These are phyloP conservation scores for Backusella tarrabulga DNA, from an alignment of 192 early-diverging fungal species.

Conservation along the genomic window DNA sequence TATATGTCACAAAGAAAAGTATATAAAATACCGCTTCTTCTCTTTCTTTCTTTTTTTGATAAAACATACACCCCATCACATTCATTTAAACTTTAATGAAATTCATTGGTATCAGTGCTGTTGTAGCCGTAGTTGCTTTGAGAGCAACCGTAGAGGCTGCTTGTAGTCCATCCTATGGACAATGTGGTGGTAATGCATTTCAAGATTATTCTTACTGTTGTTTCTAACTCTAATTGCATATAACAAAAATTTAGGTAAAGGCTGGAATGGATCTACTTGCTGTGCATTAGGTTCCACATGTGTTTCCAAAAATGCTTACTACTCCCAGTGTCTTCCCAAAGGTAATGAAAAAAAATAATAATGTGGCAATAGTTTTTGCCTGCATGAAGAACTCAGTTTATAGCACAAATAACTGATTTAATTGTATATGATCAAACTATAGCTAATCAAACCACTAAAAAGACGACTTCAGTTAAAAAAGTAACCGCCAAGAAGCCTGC, in stretches of 20 bases:
- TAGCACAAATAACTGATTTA: not conserved
- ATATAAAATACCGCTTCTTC: not conserved
- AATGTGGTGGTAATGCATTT: slow-evolving; percentile 20
- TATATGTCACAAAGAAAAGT: not conserved
- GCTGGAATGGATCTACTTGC: slow-evolving; percentile 21
- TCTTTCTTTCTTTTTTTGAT: not conserved
- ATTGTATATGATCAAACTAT: not conserved
- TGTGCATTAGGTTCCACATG: slow-evolving; percentile 22
- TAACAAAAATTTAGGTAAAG: slow-evolving; percentile 3
- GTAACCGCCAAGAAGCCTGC: not conserved
- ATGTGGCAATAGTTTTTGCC: not conserved
- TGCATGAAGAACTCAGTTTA: not conserved
- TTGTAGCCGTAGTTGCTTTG: not conserved
- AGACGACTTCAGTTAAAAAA: not conserved
- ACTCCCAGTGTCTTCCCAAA: slow-evolving; percentile 24
- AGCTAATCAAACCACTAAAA: not conserved
- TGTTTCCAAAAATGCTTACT: slow-evolving; percentile 11
- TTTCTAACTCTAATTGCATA: not conserved
- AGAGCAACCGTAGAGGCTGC: not conserved
- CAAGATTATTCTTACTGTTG: not conserved
- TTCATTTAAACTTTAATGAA: not conserved
- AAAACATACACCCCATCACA: not conserved
- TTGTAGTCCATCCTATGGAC: slow-evolving; percentile 12
- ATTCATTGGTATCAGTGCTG: not conserved
- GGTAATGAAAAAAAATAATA: not conserved